Conservation (phyloP, 306 rosid species). For the Crataegus laevigata region DNA sequence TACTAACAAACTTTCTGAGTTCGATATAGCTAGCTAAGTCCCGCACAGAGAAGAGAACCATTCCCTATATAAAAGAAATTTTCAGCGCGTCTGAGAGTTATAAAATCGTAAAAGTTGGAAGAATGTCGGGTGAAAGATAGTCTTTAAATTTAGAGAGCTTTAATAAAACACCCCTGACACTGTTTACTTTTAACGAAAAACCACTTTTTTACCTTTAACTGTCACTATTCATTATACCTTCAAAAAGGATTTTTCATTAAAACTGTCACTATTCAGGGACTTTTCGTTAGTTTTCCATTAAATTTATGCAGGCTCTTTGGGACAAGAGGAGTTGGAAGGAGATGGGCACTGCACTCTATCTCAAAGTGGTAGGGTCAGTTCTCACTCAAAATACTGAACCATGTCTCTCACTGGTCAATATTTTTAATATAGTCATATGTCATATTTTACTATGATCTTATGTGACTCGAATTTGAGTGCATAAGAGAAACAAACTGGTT, state of each 20-base stretch:
- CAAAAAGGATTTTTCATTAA: too few relatives aligned
- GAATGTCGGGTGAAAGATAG: conserved; percentile 18
- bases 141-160: not conserved
- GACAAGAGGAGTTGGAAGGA: conserved; percentile 32
- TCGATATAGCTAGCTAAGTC: not conserved
- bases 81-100: conserved; percentile 1
- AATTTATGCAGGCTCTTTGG: conserved; percentile 5
- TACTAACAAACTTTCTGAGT: not conserved
- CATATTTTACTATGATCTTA: too few relatives aligned
- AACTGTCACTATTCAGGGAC: too few relatives aligned
- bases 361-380: conserved; percentile 37
- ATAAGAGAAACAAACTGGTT: not conserved
- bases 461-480: not conserved
- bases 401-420: not conserved
- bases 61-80: not conserved
- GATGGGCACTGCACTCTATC: conserved; percentile 21
- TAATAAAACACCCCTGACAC: too few relatives aligned
- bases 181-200: too few relatives aligned
- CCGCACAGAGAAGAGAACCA: not conserved
- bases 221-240: too few relatives aligned
- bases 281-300: too few relatives aligned
- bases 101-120: not conserved
- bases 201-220: too few relatives aligned
- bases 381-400: conserved; percentile 11
- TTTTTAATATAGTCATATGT: too few relatives aligned